Evolutionary conservation across 2,329 filamentous ascomycete species (phyloP), one percentile per base, ranked within the genome.

Genomic region (Pseudogymnoascus sp.): DNA sequence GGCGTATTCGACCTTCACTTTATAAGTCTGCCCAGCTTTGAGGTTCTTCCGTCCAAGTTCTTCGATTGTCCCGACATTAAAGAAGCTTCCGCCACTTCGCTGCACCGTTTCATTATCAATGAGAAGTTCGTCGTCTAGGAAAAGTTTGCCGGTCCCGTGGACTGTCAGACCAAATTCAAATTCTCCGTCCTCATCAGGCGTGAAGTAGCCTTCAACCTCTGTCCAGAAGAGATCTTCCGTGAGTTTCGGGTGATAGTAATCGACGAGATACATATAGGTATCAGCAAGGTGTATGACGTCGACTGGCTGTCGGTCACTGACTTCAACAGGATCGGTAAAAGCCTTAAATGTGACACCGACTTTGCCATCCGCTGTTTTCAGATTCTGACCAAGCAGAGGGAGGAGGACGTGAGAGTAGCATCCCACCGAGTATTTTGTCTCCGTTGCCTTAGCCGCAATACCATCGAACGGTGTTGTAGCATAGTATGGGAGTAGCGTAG

Each of bases 351-450:
- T 80, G 76, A 89, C 82, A 1, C 87, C 87, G 2, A 75, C 72
- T 66, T 82, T 79, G 28, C 84, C 84, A 19, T 81, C 77, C 0
- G 75, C 72, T 0, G 81, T 81, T 67, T 77, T 82, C 59, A 82
- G 75, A n/a, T 80, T 75, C 3, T 76, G 76, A 0, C 84, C 83
- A 6, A 88, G 76, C 0, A 84, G 73, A 0, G 86, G 86, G 1
- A 88, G 78, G 66, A 85, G 78, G 70, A 84, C 85, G 73, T 88
- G 85, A 1, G 83, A 84, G 72, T 88, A 85, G 28, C 82, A 82
- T 4, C 86, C 86, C 40, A 87, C 80, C 3, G 82, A 78, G 71
- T 84, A 87, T 1, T 35, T 67, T 12, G 19, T 62, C 35, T 31
- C 66, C 50, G 5, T 63, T 31, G 43, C 66, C 56, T 64, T 70